phyloP scores from a whole-genome alignment of 2,329 filamentous ascomycete species.

The Ophiostoma tasmaniense region DNA sequence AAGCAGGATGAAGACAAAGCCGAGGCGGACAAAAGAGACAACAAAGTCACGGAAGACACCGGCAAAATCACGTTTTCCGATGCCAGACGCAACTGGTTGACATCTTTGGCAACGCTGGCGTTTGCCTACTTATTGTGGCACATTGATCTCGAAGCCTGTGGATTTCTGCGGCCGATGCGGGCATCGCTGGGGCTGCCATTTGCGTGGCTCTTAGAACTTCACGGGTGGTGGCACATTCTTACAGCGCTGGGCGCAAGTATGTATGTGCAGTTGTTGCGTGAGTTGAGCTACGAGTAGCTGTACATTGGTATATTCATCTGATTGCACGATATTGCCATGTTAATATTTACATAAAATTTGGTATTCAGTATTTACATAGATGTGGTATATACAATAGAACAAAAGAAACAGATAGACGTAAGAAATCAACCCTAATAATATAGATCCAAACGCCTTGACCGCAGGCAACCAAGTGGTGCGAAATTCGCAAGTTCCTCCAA shows the following conservation, averaged over 20 bases:
- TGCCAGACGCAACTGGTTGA: background rate
- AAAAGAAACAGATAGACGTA: background rate
- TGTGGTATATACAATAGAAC: background rate
- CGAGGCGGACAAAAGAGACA: background rate
- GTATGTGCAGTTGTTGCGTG: slow-evolving; percentile 15
- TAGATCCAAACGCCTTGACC: background rate
- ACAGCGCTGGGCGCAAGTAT: slow-evolving; percentile 44
- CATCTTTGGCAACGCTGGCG: slow-evolving; percentile 6
- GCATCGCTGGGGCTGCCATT: slow-evolving; percentile 42
- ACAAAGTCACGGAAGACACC: background rate
- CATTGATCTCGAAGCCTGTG: slow-evolving; percentile 46
- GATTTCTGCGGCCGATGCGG: slow-evolving; percentile 37
- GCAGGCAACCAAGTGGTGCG: background rate
- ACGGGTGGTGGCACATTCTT: slow-evolving; percentile 57
- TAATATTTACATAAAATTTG: background rate
- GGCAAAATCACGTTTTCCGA: background rate
- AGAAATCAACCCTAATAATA: background rate
- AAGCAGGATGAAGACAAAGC: slow-evolving; percentile 19
- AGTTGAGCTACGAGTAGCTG: slow-evolving; percentile 1
- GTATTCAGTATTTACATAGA: background rate
- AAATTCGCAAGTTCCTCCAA: background rate
- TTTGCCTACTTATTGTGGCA: slow-evolving; percentile 48
- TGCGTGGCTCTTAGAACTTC: slow-evolving; percentile 49
- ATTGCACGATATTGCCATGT: no score
- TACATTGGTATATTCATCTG: background rate